Evolutionary conservation across 306 rosid species (phyloP).

Genomic region (Casuarina equisetifolia): DNA sequence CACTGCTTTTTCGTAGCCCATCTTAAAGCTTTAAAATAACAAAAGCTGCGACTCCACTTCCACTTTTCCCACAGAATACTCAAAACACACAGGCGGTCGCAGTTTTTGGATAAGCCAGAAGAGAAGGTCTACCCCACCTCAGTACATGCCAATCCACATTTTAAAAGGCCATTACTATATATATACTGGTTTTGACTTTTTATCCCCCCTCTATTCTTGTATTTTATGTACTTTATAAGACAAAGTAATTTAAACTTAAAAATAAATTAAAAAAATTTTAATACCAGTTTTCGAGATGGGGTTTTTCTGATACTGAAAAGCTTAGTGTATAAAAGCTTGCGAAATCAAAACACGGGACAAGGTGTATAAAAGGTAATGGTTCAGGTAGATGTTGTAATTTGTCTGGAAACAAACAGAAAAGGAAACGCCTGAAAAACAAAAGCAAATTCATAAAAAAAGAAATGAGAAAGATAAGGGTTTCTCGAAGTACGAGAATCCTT

Average conservation of each 20-base stretch:
- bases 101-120: conserved; percentile 6
- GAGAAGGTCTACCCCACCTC: background rate
- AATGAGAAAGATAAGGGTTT: conserved; percentile 25
- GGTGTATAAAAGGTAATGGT: too few species aligned
- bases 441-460: background rate
- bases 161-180: too few species aligned
- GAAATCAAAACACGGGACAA: too few species aligned
- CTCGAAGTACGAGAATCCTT: conserved; percentile 46
- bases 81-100: background rate
- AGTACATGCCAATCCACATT: background rate
- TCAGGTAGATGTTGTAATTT: too few species aligned
- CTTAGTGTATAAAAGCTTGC: too few species aligned
- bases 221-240: too few species aligned
- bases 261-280: too few species aligned
- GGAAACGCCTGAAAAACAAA: background rate
- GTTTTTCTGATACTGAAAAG: too few species aligned
- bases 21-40: background rate
- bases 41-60: background rate
- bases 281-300: too few species aligned
- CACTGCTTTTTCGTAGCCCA: background rate
- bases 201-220: too few species aligned
- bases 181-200: too few species aligned
- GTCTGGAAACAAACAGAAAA: background rate
- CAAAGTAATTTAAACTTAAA: too few species aligned
- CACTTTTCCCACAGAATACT: background rate